Base-by-base conservation (phyloP, 306 rosid species). In the Quercus engelmannii region DNA sequence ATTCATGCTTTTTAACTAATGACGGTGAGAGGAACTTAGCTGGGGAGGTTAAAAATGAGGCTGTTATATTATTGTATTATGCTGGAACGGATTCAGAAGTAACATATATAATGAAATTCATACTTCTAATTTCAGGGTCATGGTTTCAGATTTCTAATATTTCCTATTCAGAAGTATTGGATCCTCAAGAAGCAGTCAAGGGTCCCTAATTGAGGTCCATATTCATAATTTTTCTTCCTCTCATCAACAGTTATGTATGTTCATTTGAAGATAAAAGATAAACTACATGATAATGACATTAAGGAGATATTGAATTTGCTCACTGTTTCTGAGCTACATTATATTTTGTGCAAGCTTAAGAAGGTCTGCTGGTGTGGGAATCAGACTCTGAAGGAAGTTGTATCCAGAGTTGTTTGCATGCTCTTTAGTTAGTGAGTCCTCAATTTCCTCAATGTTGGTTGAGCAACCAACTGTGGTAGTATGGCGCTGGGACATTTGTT, bases 321-420 rank as follows among this genome's bases (percentile, higher is more conserved):
- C 62, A 86, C 84, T 17, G 92, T 92, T 78, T 84, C 90, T 74
- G 99, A 94, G 82, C 81, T 92, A 62, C 94, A 93, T 56, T 92
- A 91, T 80, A 81, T 90, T 77, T 81, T 87, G 80, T 74, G 78
- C 89, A 76, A 79, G 71, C 89, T 83, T 79, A 86, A 89, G 79
- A 90, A 87, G 99, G 99, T 94, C 73, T 31, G 88, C 80, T 38
- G 43, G 43, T 7, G 10, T 38, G 43, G 43, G 43, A 35, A 38
- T 38, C 43, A 38, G 43, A 38, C 10, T 38, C 43, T 38, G 43
- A 38, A 38, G 43, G 43, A 38, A 38, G 10, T 38, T 38, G 43
- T 6, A 38, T 38, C 43, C 43, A 38, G 43, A 38, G 43, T 38
- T 38, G 43, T 38, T 38, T 38, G 43, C 43, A 38, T 38, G 10